Conservation (phyloP, 257 asterid species). For the Solanum neorickii region DNA sequence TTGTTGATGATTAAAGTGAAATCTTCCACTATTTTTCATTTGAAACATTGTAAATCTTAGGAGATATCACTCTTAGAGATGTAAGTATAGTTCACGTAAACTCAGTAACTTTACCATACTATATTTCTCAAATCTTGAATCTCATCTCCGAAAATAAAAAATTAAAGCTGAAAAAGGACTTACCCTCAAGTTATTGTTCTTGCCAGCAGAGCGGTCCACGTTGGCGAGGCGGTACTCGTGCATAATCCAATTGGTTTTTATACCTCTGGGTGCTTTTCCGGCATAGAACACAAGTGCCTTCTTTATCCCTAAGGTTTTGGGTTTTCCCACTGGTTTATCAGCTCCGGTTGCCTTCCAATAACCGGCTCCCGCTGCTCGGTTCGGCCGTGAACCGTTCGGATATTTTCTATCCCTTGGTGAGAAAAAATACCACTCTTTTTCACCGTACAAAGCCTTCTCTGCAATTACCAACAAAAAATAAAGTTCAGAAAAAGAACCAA, state of each 20-base stretch:
- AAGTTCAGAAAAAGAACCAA: not conserved
- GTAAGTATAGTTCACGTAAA: not conserved
- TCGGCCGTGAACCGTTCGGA: slow-evolving; percentile 69
- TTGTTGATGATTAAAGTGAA: not conserved
- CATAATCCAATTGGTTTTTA: slow-evolving; percentile 71
- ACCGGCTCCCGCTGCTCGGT: slow-evolving; percentile 50
- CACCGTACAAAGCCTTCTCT: slow-evolving; percentile 54
- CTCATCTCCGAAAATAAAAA: too few relatives aligned
- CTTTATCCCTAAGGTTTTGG: slow-evolving; percentile 43
- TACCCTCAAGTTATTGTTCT: slow-evolving; percentile 36
- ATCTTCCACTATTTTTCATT: not conserved
- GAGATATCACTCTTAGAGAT: too few relatives aligned
- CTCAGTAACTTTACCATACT: too few relatives aligned
- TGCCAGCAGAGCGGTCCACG: slow-evolving; percentile 58
- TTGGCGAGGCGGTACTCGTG: slow-evolving; percentile 63
- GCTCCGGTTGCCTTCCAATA: slow-evolving; percentile 83
- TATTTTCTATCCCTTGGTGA: slow-evolving; percentile 66
- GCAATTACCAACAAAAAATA: not conserved
- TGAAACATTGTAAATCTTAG: not conserved
- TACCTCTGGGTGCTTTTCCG: slow-evolving; percentile 59
- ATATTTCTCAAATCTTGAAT: too few relatives aligned
- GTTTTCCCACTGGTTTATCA: slow-evolving; percentile 64
- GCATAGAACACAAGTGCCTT: slow-evolving; percentile 65
- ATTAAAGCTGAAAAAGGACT: too few relatives aligned
- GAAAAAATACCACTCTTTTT: slow-evolving; percentile 63